Evolutionary conservation across 106 monocot genomes (phyloP).

Genomic region (Allium fistulosum): DNA sequence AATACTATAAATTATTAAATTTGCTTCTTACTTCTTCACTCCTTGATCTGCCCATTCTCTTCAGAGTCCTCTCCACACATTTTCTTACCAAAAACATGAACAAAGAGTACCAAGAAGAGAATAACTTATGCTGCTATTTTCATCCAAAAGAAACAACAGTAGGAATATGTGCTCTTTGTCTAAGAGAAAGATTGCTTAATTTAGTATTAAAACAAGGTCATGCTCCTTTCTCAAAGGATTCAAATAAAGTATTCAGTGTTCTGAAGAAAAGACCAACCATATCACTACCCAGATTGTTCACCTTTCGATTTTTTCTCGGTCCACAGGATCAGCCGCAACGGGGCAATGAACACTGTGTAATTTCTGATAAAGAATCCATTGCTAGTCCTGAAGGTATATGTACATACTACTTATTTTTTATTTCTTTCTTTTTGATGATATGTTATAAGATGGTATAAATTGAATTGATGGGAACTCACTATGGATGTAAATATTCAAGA

Average conservation of each 20-base stretch:
- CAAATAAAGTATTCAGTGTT: constrained; percentile 9
- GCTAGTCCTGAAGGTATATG: constrained; percentile 53
- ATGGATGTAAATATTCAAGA: background rate
- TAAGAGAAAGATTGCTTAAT: constrained; percentile 71
- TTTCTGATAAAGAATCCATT: constrained; percentile 29
- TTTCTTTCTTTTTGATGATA: too few species aligned
- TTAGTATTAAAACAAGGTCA: constrained; percentile 48
- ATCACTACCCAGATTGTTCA: constrained; percentile 39
- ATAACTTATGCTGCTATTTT: constrained; percentile 36
- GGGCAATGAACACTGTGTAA: background rate
- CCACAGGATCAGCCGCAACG: constrained; percentile 23
- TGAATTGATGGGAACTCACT: background rate
- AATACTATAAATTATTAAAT: background rate
- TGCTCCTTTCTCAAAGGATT: constrained; percentile 3
- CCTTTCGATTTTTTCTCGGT: constrained; percentile 48
- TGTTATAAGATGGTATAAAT: too few species aligned
- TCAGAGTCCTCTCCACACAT: background rate
- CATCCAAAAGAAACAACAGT: constrained; percentile 59
- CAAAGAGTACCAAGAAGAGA: constrained; percentile 11
- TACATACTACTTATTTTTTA: background rate
- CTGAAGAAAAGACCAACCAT: constrained; percentile 26
- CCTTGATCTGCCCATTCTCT: background rate
- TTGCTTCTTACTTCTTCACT: constrained; percentile 6
- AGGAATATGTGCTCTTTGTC: constrained; percentile 78
- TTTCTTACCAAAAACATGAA: constrained; percentile 20